These are phyloP conservation scores for Kodamaea suecica DNA, from an alignment of 1,139 yeast species.

Conservation along the genomic window DNA sequence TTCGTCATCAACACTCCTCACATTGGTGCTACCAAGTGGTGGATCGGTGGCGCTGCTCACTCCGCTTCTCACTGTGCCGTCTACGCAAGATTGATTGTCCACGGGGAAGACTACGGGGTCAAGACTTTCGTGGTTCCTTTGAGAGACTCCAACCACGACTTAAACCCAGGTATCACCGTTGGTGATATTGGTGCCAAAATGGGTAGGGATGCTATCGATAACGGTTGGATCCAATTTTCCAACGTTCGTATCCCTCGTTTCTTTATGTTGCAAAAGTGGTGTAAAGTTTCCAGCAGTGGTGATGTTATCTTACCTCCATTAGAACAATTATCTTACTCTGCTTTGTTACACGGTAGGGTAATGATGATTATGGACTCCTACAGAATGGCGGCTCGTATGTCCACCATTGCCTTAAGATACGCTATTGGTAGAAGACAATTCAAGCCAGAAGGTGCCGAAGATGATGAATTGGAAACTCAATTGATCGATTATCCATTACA, in stretches of 20 bases:
- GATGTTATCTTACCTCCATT: slow-evolving; percentile 43
- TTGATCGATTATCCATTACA: slow-evolving; percentile 48
- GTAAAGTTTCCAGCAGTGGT: slow-evolving; percentile 41
- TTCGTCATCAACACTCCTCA: slow-evolving; percentile 47
- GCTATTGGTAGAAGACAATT: slow-evolving; percentile 48
- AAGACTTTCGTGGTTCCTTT: slow-evolving; percentile 49
- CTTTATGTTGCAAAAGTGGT: slow-evolving; percentile 49
- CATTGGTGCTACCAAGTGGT: slow-evolving; percentile 51
- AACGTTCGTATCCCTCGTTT: slow-evolving; percentile 44
- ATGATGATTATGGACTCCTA: slow-evolving; percentile 44
- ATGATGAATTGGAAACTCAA: slow-evolving; percentile 25
- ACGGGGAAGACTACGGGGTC: slow-evolving; percentile 47
- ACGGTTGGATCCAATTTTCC: slow-evolving; percentile 51
- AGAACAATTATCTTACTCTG: slow-evolving; percentile 47
- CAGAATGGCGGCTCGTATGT: slow-evolving; percentile 41
- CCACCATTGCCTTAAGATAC: slow-evolving; percentile 45
- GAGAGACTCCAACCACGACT: slow-evolving; percentile 43
- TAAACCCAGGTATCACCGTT: slow-evolving; percentile 42
- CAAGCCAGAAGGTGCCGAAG: slow-evolving; percentile 26
- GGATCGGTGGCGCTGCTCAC: slow-evolving; percentile 54
- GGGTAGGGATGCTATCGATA: slow-evolving; percentile 51
- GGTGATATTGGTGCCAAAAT: slow-evolving; percentile 51
- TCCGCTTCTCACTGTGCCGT: slow-evolving; percentile 45
- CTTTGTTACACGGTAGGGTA: slow-evolving; percentile 47
- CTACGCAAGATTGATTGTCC: slow-evolving; percentile 43